Evolutionary conservation across 108 stramenopile genomes (phyloP).

Genomic region (Pseudonitzschia pungens): DNA sequence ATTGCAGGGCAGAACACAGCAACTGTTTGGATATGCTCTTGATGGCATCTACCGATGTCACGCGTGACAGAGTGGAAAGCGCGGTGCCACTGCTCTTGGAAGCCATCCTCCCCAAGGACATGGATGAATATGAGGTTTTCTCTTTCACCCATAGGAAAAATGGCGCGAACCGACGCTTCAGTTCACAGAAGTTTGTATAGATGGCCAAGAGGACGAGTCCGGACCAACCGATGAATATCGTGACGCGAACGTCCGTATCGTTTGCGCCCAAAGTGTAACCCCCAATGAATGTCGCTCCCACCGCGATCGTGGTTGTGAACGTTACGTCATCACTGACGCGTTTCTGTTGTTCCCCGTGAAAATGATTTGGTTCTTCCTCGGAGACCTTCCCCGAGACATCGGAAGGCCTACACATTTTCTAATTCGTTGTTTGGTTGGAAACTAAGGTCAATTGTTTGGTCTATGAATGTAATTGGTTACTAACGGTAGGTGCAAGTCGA

Average conservation of each 20-base stretch:
- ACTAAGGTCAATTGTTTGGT: too few species aligned
- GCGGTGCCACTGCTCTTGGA: not conserved
- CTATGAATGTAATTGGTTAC: too few species aligned
- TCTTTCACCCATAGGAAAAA: not conserved
- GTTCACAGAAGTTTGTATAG: not conserved
- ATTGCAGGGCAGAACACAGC: slow-evolving; percentile 17
- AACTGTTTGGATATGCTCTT: slow-evolving; percentile 24
- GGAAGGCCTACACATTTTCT: too few species aligned
- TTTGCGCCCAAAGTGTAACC: not conserved
- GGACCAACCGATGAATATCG: not conserved
- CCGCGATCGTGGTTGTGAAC: not conserved
- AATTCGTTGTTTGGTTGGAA: too few species aligned
- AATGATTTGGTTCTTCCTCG: too few species aligned
- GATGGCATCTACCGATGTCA: slow-evolving; percentile 25
- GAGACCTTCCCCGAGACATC: too few species aligned
- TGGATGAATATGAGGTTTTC: not conserved
- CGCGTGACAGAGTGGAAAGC: slow-evolving; percentile 25
- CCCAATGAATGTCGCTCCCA: not conserved
- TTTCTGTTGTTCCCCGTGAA: too few species aligned
- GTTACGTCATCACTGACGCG: too few species aligned
- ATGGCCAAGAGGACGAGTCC: not conserved
- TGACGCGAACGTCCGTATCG: not conserved
- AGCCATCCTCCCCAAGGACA: slow-evolving; percentile 1
- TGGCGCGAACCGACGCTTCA: not conserved
- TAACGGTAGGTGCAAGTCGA: too few species aligned